Evolutionary conservation across 805 yeast genomes (phyloP).

Genomic region (Candida maesae): DNA sequence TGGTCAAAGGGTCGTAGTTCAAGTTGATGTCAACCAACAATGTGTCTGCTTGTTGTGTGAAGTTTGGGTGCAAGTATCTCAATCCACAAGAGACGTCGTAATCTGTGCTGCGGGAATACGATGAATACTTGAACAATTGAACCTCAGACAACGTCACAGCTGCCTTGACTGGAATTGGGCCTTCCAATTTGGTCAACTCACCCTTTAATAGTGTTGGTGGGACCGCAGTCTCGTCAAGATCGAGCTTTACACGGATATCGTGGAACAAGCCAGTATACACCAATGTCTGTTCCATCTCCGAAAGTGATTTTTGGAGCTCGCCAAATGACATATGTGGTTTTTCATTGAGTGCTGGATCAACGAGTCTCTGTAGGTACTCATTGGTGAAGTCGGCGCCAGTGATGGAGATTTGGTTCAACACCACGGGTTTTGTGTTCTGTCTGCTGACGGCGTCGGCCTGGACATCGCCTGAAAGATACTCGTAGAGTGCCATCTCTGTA

Average conservation of each 20-base stretch:
- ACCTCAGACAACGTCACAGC: slow-evolving; percentile 37
- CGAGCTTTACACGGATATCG: slow-evolving; percentile 37
- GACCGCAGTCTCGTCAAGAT: slow-evolving; percentile 31
- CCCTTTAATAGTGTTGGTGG: background rate
- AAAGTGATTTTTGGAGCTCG: slow-evolving; percentile 35
- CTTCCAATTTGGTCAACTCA: background rate
- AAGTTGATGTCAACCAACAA: slow-evolving; percentile 43
- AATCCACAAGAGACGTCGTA: slow-evolving; percentile 32
- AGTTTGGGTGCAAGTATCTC: slow-evolving; percentile 40
- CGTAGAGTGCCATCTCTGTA: slow-evolving; percentile 2
- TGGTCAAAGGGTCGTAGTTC: slow-evolving; percentile 45
- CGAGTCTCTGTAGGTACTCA: slow-evolving; percentile 42
- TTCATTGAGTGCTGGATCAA: slow-evolving; percentile 39
- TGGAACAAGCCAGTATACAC: slow-evolving; percentile 43
- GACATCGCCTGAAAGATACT: slow-evolving; percentile 1
- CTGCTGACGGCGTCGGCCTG: slow-evolving; percentile 10
- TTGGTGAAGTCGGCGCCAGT: slow-evolving; percentile 35
- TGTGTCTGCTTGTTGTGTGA: slow-evolving; percentile 56
- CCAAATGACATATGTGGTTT: slow-evolving; percentile 32
- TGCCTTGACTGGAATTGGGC: slow-evolving; percentile 43
- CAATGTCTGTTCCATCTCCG: slow-evolving; percentile 33
- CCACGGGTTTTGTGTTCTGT: slow-evolving; percentile 23
- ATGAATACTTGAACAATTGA: slow-evolving; percentile 28
- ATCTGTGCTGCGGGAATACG: slow-evolving; percentile 33
- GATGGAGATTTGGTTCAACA: slow-evolving; percentile 17